Base-by-base conservation (phyloP, 441 rosid species). In the Macaranga tanarius region DNA sequence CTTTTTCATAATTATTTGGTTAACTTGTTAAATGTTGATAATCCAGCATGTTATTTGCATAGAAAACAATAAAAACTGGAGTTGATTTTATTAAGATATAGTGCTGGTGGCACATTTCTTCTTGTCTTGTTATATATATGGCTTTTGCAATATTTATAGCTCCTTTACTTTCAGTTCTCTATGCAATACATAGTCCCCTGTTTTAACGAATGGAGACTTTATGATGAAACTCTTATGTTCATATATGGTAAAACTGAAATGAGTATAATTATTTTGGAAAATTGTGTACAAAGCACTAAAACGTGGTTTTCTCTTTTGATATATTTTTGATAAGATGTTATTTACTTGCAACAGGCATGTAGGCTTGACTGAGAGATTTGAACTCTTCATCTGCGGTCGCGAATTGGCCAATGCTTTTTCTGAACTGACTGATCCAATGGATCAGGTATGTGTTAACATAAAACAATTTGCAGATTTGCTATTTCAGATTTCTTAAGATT, bases 401-500 rank as follows among this genome's bases (percentile, higher is more conserved):
- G 99, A 95, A 83, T 78, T 92, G 83, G 99, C 98, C 66, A 95
- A 95, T 72, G 99, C 97, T 79, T 95, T 95, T 75, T 92, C 96
- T 61, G 99, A 92, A 81, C 79, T 91, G 79, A 95, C 97, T 57
- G 99, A 95, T 86, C 99, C 98, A 10, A 60, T 86, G 80, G 99
- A 95, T 76, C 97, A 95, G 96, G 98, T 90, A 84, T 70, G 70
- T 59, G 13, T 22, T 62, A 45, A 2, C 44, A 13, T 34, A 34
- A 34, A 34, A 34, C 16, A 15, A 26, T 65, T 51, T 59, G 10
- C 67, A 7, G 20, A 22, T 54, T 22, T 73, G 74, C 28, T 5
- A 13, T 55, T 9, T 31, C 15, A 42, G 3, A 19, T 50, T 51
- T 48, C 23, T 50, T 28, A 2, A 2, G 3, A 2, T 19, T 55